Conservation (phyloP, 83 land plant species). For the Isoetes engelmannii region DNA sequence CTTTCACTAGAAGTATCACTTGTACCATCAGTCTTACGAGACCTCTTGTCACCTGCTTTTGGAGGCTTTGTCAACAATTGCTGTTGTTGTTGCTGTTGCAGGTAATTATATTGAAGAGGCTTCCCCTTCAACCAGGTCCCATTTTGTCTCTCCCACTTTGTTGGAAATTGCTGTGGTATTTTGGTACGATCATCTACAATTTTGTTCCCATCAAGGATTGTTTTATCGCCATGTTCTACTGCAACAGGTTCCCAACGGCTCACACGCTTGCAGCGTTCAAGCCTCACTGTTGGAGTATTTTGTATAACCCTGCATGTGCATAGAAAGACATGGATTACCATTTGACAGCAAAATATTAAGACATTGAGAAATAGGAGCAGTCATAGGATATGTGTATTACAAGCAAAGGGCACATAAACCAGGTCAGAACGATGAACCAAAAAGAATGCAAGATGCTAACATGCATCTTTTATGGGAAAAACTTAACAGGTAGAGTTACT, state of each 20-base stretch:
- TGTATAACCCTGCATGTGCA: neutral
- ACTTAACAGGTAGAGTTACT: neutral
- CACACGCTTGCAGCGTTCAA: neutral
- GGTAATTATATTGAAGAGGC: neutral
- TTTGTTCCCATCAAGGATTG: slow-evolving; percentile 24
- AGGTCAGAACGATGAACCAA: no score
- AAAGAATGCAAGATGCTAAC: no score
- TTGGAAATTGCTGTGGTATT: slow-evolving; percentile 19
- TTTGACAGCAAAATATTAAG: neutral
- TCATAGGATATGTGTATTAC: neutral
- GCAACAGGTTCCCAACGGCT: slow-evolving; percentile 85
- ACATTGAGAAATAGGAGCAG: neutral
- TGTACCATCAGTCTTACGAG: slow-evolving; percentile 21
- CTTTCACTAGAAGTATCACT: slow-evolving; percentile 65
- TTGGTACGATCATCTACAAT: slow-evolving; percentile 21
- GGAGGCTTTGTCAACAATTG: slow-evolving; percentile 9
- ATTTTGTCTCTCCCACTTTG: slow-evolving; percentile 32
- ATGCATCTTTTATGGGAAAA: neutral
- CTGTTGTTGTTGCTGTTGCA: slow-evolving; percentile 19
- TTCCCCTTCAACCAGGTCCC: slow-evolving; percentile 29
- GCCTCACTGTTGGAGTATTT: neutral
- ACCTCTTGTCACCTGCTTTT: slow-evolving; percentile 18
- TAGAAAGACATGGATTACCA: neutral
- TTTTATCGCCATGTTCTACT: slow-evolving; percentile 39
- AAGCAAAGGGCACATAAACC: no score